Evolutionary conservation across 78 protist genomes (phyloP), one percentile per base, ranked within the genome.

Genomic region (Polysphondylium violaceum): DNA sequence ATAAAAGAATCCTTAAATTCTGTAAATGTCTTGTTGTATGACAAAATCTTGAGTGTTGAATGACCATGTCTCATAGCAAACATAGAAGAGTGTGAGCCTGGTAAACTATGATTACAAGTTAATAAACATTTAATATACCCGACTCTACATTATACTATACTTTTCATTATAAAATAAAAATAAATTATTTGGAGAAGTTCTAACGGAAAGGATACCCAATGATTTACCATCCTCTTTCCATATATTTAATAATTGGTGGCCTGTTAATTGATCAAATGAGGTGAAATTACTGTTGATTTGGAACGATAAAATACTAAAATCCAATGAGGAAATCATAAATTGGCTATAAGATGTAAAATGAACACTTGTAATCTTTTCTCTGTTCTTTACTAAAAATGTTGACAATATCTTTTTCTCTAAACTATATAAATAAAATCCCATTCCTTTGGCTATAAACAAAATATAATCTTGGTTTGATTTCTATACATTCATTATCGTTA

Each of bases 401-500:
- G 73, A 65, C n/a, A 65, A 38, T 38, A 29, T 31, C 16, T 65
- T 36, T 17, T 65, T 65, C n/a, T 65, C 73, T 0, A 36, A 65
- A 65, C 40, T 17, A 38, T 65, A 65, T 65, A 65, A 65, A 65
- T 65, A 65, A 38, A 65, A 65, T 2, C 73, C 73, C n/a, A 65
- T 38, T n/a, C 73, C 73, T 38, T 65, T 65, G 8, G 38, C 17
- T 38, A 65, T 65, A 38, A 36, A 38, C 40, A 65, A 65, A 65
- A 38, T 38, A 3, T 27, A 38, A n/a, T 65, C 73, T n/a, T n/a
- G n/a, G n/a, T n/a, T n/a, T n/a, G n/a, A n/a, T n/a, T n/a, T n/a
- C n/a, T n/a, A n/a, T n/a, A n/a, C n/a, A n/a, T 7, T 51, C 73
- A 36, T 38, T 65, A n/a, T 65, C 73, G 53, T 64, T n/a, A 55